Conservation (phyloP, 257 asterid genomes). For the Penstemon newberryi region DNA sequence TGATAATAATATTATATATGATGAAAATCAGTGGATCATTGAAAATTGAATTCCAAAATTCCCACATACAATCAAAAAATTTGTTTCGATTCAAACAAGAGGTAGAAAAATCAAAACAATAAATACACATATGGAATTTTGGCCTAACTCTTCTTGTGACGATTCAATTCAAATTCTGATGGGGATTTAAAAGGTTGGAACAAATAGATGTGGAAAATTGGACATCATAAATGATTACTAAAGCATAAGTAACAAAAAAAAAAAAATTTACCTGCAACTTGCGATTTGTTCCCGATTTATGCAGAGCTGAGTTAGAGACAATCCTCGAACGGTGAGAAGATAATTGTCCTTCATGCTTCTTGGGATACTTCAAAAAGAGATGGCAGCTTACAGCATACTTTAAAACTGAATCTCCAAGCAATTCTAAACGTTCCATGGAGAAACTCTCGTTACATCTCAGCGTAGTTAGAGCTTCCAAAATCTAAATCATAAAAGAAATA, state of each 20-base stretch:
- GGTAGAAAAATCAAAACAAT: no score
- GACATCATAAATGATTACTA: background rate
- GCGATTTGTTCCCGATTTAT: slow-evolving; percentile 61
- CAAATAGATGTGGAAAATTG: background rate
- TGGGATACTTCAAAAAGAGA: slow-evolving; percentile 76
- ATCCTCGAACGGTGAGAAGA: slow-evolving; percentile 50
- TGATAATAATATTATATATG: no score
- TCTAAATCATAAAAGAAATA: slow-evolving; percentile 42
- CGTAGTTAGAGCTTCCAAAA: slow-evolving; percentile 88
- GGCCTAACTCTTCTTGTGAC: no score
- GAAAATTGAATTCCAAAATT: no score
- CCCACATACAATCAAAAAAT: no score
- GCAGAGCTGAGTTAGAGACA: slow-evolving; percentile 67
- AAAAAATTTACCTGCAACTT: slow-evolving; percentile 65
- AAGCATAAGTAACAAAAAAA: background rate
- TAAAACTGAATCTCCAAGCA: slow-evolving; percentile 90
- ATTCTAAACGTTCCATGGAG: slow-evolving; percentile 93
- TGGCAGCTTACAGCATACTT: slow-evolving; percentile 79
- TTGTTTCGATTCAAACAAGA: no score
- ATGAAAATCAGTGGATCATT: no score
- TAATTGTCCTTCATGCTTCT: slow-evolving; percentile 70
- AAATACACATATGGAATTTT: no score
- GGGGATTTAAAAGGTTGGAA: background rate
- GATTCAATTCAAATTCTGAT: no score
- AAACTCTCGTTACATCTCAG: slow-evolving; percentile 75